Evolutionary conservation across 768 basidiomycete species (phyloP).

Genomic region (Podaxis sp.): DNA sequence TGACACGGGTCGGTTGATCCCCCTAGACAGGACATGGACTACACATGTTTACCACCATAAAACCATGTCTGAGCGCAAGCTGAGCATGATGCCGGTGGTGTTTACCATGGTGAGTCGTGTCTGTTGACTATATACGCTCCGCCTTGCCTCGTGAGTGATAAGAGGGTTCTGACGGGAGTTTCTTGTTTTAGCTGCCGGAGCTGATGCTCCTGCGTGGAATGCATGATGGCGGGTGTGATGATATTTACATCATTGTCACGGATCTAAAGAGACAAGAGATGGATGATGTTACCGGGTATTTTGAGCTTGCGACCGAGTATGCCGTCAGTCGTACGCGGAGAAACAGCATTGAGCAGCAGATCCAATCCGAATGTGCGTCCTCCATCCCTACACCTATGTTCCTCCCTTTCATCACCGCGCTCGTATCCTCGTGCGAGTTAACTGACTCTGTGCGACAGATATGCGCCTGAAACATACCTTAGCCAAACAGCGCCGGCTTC

Average conservation of each 20-base stretch:
- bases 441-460: slow-evolving; percentile 31
- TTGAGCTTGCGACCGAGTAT: slow-evolving; percentile 68
- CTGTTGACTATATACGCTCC: neutral
- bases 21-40: slow-evolving; percentile 79
- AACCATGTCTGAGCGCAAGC: slow-evolving; percentile 68
- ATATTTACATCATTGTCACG: slow-evolving; percentile 76
- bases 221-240: slow-evolving; percentile 79
- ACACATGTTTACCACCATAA: slow-evolving; percentile 79
- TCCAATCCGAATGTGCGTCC: slow-evolving; percentile 68
- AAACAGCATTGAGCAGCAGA: slow-evolving; percentile 62
- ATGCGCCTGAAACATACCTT: slow-evolving; percentile 69
- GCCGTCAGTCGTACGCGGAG: slow-evolving; percentile 63
- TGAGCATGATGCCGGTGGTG: slow-evolving; percentile 78
- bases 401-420: slow-evolving; percentile 1
- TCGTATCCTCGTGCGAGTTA: neutral
- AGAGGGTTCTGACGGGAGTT: slow-evolving; percentile 3
- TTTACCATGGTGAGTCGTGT: slow-evolving; percentile 65
- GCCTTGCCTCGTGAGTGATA: neutral
- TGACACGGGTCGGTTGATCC: slow-evolving; percentile 75
- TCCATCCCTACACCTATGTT: neutral
- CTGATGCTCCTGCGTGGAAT: slow-evolving; percentile 78
- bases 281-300: slow-evolving; percentile 79
- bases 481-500: slow-evolving; percentile 66
- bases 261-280: slow-evolving; percentile 78
- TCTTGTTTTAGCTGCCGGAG: slow-evolving; percentile 58